Conservation (phyloP, 2,329 filamentous ascomycete genomes). For the Nothopassalora personata region DNA sequence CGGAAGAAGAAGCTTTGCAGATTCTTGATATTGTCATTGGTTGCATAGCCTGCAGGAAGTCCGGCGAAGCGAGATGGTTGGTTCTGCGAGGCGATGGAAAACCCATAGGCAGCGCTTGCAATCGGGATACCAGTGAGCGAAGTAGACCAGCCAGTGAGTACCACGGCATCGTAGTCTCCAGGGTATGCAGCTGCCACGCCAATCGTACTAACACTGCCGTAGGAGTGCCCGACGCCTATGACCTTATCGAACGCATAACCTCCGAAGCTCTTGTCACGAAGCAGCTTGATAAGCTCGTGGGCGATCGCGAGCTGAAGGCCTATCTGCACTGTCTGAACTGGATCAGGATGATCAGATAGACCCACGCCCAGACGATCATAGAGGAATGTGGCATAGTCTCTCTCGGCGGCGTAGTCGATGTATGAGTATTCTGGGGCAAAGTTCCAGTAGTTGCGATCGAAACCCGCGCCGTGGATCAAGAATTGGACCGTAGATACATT, state of each 20-base stretch:
- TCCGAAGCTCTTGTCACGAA: conserved; percentile 27
- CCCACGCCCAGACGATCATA: conserved; percentile 40
- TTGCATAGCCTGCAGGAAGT: conserved; percentile 25
- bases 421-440: conserved; percentile 36
- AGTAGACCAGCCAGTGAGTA: conserved; percentile 34
- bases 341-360: conserved; percentile 35
- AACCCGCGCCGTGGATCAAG: conserved; percentile 37
- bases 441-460: conserved; percentile 33
- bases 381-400: conserved; percentile 36
- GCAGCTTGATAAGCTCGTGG: conserved; percentile 29
- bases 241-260: conserved; percentile 31
- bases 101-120: conserved; percentile 20
- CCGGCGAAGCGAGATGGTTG: conserved; percentile 25
- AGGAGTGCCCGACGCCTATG: conserved; percentile 37
- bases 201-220: conserved; percentile 31
- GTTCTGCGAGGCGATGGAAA: conserved; percentile 24
- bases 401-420: conserved; percentile 34
- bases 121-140: conserved; percentile 16
- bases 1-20: conserved; percentile 29
- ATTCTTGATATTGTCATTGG: conserved; percentile 12
- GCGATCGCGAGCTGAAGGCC: conserved; percentile 34
- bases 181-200: conserved; percentile 30
- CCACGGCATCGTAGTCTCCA: conserved; percentile 31
- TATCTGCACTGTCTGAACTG: conserved; percentile 34
- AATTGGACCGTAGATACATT: conserved; percentile 29